Percentiles rank a stretch among this genome's conserved stretches.
Evolutionary conservation across 1,284 basidiomycete genomes (phyloP).

Genomic region (Ganoderma meredithae): DNA sequence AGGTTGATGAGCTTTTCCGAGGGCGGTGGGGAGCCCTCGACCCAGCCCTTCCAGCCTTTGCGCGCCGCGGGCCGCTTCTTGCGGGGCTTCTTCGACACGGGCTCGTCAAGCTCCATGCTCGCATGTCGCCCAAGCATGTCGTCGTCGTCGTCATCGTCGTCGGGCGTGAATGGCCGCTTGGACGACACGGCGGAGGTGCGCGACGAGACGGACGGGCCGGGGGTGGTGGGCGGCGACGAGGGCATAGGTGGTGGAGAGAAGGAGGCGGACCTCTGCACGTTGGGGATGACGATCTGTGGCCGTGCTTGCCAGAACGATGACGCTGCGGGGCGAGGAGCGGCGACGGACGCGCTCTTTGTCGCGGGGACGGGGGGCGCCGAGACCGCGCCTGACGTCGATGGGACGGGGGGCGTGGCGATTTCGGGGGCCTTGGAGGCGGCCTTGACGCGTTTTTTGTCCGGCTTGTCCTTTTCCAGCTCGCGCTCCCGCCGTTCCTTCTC

Average conservation of each 20-base stretch:
- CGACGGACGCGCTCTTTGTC: conserved; percentile 32
- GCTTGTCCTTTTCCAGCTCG: conserved; percentile 44
- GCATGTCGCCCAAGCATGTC: conserved; percentile 40
- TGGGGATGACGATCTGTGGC: conserved; percentile 72
- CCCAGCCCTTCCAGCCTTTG: conserved; percentile 89
- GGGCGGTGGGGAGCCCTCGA: conserved; percentile 81
- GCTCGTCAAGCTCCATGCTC: conserved; percentile 39
- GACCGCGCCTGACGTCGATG: conserved; percentile 10
- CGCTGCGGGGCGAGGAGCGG: conserved; percentile 39
- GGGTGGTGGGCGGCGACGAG: conserved; percentile 72
- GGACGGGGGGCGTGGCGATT: conserved; percentile 19
- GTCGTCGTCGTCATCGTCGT: conserved; percentile 54
- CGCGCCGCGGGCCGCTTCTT: conserved; percentile 75
- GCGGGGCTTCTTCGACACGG: conserved; percentile 45
- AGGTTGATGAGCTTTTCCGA: conserved; percentile 83
- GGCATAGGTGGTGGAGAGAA: conserved; percentile 75
- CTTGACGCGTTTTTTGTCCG: conserved; percentile 45
- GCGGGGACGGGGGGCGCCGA: conserved; percentile 18
- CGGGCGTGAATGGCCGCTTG: conserved; percentile 76
- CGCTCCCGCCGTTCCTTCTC: conserved; percentile 51
- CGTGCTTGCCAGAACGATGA: conserved; percentile 69
- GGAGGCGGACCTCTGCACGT: conserved; percentile 71
- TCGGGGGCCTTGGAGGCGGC: conserved; percentile 34
- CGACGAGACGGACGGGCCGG: conserved; percentile 75
- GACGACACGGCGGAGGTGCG: conserved; percentile 78